Evolutionary conservation across 352 stramenopile genomes (phyloP).

Genomic region (Stramenopiles sp.): DNA sequence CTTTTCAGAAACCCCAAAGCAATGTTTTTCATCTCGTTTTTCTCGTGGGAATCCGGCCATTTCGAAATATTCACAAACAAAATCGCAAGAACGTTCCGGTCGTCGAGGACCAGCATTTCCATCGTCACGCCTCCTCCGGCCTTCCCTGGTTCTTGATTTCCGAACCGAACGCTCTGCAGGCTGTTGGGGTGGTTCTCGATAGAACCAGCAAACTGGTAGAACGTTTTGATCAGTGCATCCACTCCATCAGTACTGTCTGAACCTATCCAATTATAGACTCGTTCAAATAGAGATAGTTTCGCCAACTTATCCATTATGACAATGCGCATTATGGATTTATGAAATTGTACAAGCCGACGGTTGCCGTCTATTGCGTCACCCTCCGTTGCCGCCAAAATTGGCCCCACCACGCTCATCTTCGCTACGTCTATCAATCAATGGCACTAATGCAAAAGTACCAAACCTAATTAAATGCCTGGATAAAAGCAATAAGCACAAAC

Average conservation of each 20-base stretch:
- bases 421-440: too few species aligned
- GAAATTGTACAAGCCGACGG: too few species aligned
- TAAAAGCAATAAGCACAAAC: too few species aligned
- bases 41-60: background rate
- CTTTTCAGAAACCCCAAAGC: background rate
- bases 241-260: background rate
- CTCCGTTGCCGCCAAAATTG: too few species aligned
- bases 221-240: conserved; percentile 5
- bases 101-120: background rate
- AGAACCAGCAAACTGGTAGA: conserved; percentile 10
- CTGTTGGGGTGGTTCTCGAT: background rate
- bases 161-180: background rate
- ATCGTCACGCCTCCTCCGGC: background rate
- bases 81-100: background rate
- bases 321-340: background rate
- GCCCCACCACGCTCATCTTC: too few species aligned
- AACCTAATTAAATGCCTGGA: too few species aligned
- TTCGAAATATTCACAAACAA: background rate
- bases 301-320: background rate
- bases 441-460: too few species aligned
- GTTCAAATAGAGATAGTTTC: conserved; percentile 6
- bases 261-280: background rate
- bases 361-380: too few species aligned
- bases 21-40: background rate
- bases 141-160: background rate